Conservation (phyloP, 345 rosid genomes). For the Boechera stricta region DNA sequence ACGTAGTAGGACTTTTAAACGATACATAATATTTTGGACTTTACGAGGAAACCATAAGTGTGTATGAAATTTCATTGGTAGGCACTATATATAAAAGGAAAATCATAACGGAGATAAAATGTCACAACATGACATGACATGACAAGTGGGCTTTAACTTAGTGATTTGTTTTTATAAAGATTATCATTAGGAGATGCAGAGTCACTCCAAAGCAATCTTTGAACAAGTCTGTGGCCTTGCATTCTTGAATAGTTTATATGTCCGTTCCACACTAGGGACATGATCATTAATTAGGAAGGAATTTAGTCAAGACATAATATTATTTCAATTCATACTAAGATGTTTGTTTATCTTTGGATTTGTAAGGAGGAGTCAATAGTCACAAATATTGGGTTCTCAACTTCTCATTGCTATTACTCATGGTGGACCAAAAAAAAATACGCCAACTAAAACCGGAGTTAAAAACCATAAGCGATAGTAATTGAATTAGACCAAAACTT, state of each 20-base stretch:
- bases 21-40: not conserved
- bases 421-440: too few species aligned
- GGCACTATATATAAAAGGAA: not conserved
- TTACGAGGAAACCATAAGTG: not conserved
- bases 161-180: not conserved
- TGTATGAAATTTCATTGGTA: not conserved
- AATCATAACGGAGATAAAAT: not conserved
- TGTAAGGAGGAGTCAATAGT: not conserved
- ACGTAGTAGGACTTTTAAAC: not conserved
- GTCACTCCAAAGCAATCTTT: slow-evolving; percentile 15
- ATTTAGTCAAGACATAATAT: not conserved
- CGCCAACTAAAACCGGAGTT: too few species aligned
- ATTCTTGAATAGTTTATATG: not conserved
- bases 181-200: slow-evolving; percentile 1
- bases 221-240: not conserved
- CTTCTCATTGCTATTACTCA: too few species aligned
- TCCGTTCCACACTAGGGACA: slow-evolving; percentile 11
- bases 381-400: not conserved
- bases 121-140: not conserved
- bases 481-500: too few species aligned
- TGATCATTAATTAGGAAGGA: not conserved
- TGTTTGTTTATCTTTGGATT: not conserved
- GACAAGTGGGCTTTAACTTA: not conserved
- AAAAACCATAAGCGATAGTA: too few species aligned
- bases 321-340: not conserved